Conservation (phyloP, 1,284 basidiomycete species). For the Clitocybe nebularis region DNA sequence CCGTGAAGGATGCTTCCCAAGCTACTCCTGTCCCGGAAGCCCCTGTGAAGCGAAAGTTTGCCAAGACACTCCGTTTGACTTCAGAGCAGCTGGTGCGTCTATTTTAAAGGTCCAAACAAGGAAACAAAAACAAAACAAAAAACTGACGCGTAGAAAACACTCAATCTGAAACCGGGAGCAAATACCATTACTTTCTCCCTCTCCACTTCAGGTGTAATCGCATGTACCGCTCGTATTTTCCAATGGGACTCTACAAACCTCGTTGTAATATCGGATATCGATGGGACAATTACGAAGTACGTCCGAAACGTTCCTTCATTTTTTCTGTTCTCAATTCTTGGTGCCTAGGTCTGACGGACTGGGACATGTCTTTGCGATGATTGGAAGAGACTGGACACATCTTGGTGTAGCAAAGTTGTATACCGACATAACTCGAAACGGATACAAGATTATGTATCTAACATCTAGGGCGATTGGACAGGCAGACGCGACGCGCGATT, state of each 20-base stretch:
- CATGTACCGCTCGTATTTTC: conserved; percentile 92
- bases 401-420: conserved; percentile 97
- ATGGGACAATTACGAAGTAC: conserved; percentile 98
- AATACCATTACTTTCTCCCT: conserved; percentile 96
- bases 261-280: conserved; percentile 96
- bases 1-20: conserved; percentile 15
- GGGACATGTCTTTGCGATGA: conserved; percentile 97
- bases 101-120: background rate
- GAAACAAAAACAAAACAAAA: too few relatives aligned
- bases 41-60: conserved; percentile 57
- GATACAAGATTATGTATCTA: conserved; percentile 98
- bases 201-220: conserved; percentile 83
- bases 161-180: conserved; percentile 84
- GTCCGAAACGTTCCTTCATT: conserved; percentile 21
- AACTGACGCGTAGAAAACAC: conserved; percentile 60
- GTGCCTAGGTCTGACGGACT: conserved; percentile 85
- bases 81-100: conserved; percentile 40
- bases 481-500: conserved; percentile 95
- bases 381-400: conserved; percentile 99
- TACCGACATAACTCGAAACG: conserved; percentile 93
- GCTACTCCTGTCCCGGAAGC: conserved; percentile 12
- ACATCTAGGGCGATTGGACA: conserved; percentile 98
- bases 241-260: conserved; percentile 91
- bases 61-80: conserved; percentile 84
- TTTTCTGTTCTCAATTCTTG: conserved; percentile 6